Base-by-base conservation (phyloP, 1,139 yeast genomes). In the Debaryomyces fabryi region DNA sequence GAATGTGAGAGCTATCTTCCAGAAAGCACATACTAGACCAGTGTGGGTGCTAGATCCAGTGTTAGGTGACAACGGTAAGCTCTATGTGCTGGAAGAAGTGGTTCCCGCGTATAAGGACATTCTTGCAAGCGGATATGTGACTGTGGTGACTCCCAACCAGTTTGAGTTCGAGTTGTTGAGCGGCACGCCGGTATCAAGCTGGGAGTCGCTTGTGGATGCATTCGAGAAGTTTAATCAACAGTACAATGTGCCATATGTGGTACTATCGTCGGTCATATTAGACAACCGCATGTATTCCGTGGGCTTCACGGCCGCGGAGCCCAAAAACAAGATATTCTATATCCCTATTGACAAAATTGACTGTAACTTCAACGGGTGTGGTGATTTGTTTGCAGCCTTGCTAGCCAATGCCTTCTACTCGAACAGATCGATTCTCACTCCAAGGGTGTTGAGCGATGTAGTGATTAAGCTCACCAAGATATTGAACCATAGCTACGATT, bases 361-460 rank as follows among this genome's bases (percentile, higher is more conserved):
- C 13, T 72, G 78, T 52, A 60, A 62, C 36, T 76, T 76, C 58
- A 74, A 67, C 49, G 81, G 81, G 4, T 72, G 78, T 55, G 81
- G 81, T 5, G 81, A 76, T 52, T 60, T 76, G 20, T 74, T 76
- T 52, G 66, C 76, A 1, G 79, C 73, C 1, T 59, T 76, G 24
- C 43, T 74, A n/a, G 68, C 78, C 15, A 61, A 73, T 46, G 60
- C 59, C 6, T 74, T 69, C 51, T 63, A 59, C 49, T 49, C 56
- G 6, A 59, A 63, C 39, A 53, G 55, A 8, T 39, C 51, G 33
- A 46, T 41, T 13, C 58, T 74, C 6, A 60, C 67, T 3, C 68
- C 69, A 0, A 49, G 49, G 6, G 67, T 64, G 23, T 53, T 76
- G 29, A 60, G 63, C 3, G 64, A 59, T 39, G 69, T 66, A 4